Percentiles rank a stretch among this genome's conserved stretches.
Evolutionary conservation across 768 basidiomycete species (phyloP).

Genomic region (Filobasidium wieringae): DNA sequence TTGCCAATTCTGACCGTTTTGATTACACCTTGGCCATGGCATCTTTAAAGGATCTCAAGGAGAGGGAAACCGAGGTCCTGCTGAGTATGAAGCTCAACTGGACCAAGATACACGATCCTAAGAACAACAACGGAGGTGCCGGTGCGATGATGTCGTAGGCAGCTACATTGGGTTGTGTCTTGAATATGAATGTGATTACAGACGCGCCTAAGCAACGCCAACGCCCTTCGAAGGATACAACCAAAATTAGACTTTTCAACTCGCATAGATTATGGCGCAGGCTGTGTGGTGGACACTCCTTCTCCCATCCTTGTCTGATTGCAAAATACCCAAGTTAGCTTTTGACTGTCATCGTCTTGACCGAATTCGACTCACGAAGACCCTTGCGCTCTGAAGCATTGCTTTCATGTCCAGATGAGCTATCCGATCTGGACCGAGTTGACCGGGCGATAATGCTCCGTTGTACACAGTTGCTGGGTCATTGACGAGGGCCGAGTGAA

Average conservation of each 20-base stretch:
- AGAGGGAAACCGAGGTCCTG: not conserved
- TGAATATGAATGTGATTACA: not conserved
- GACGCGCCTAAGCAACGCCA: too few species aligned
- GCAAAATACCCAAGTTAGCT: not conserved
- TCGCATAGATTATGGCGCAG: too few species aligned
- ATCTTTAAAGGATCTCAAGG: not conserved
- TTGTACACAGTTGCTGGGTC: constrained; percentile 8
- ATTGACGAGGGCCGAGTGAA: constrained; percentile 34
- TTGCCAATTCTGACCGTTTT: constrained; percentile 7
- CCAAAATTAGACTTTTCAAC: too few species aligned
- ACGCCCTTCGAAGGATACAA: too few species aligned
- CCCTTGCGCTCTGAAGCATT: constrained; percentile 33
- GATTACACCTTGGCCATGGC: constrained; percentile 1
- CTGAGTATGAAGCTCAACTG: not conserved
- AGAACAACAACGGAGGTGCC: not conserved
- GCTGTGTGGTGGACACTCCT: constrained; percentile 15
- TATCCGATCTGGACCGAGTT: constrained; percentile 3
- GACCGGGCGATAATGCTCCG: not conserved
- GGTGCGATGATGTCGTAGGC: not conserved
- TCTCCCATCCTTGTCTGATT: constrained; percentile 31
- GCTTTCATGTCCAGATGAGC: constrained; percentile 27
- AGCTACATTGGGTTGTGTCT: not conserved
- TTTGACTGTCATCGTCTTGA: not conserved
- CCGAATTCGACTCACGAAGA: constrained; percentile 19
- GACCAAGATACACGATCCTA: constrained; percentile 9